These are phyloP conservation scores for Malassezia cuniculi DNA, from an alignment of 1,284 basidiomycete genomes.

Conservation along the genomic window DNA sequence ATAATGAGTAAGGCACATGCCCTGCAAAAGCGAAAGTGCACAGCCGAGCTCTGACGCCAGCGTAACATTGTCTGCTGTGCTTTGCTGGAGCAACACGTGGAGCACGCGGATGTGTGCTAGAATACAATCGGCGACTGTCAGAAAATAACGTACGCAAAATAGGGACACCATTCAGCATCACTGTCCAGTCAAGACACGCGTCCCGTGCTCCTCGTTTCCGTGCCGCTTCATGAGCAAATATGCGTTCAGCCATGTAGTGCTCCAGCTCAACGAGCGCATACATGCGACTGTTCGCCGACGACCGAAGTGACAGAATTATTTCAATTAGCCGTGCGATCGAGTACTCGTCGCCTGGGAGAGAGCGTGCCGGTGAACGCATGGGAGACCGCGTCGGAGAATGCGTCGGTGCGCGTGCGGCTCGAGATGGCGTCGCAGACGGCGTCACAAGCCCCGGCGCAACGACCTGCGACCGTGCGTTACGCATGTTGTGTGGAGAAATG, in stretches of 20 bases:
- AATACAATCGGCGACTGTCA: constrained; percentile 9
- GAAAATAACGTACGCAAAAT: constrained; percentile 4
- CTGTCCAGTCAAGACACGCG: no score
- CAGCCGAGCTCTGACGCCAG: constrained; percentile 12
- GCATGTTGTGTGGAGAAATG: no score
- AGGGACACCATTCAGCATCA: no score
- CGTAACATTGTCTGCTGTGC: neutral
- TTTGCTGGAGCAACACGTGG: constrained; percentile 4
- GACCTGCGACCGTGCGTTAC: no score
- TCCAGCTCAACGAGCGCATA: constrained; percentile 14
- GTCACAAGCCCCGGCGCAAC: no score
- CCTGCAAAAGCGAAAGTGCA: constrained; percentile 11
- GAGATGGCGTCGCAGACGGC: no score
- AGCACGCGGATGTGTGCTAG: constrained; percentile 5
- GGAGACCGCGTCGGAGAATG: no score
- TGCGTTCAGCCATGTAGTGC: constrained; percentile 10
- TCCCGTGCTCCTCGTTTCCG: constrained; percentile 4
- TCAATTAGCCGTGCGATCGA: no score
- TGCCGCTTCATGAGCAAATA: neutral
- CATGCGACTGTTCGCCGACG: constrained; percentile 10
- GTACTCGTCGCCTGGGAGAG: no score
- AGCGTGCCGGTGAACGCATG: no score
- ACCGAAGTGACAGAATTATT: constrained; percentile 1
- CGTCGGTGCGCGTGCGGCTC: no score
- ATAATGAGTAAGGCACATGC: constrained; percentile 11